Base-by-base conservation (phyloP, 257 asterid genomes). In the Solanum habrochaites region DNA sequence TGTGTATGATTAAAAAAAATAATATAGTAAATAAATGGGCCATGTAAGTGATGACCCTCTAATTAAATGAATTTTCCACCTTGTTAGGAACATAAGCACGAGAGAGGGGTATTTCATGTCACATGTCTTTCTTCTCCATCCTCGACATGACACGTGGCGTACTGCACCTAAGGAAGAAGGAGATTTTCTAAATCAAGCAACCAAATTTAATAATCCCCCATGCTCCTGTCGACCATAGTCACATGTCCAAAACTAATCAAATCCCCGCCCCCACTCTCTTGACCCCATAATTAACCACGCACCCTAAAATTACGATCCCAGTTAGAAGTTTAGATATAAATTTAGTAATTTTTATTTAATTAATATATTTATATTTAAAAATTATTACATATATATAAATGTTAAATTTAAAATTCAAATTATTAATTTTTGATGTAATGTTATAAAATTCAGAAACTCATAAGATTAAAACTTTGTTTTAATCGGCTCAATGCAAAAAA, bases 71-170 rank as follows among this genome's bases (percentile, higher is more conserved):
- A 20, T 15, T 45, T 80, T 80, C 85, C 85, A 47, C 85, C 85
- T 93, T 88, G 90, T 93, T 93, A 94, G 96, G 89, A 91, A 94
- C 98, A 94, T 89, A 90, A 91, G 90, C 96, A 94, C 98, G 96
- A 90, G 95, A 92, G 70, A 29, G 74, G 88, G 88, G 89, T 81
- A 67, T 91, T 90, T 87, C 86, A 92, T 62, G 93, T 95, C 98
- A 95, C 98, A 90, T 95, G 98, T 87, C 87, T 88, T 85, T 91
- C 91, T 66, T 49, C 83, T 52, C 91, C 93, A 77, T 86, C 91
- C 86, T 82, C 85, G 43, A 37, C 77, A 77, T 18, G 93, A 91
- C 98, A 93, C 94, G 93, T 94, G 96, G 89, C 95, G 2, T 14
- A 69, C 52, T 62, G 27, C 31, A 62, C 52, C 77, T 27, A 75